Percentiles rank a stretch among this genome's conserved stretches.
These are phyloP conservation scores for Endoconidiophora laricicola DNA, from an alignment of 2,329 filamentous ascomycete genomes.

Conservation along the genomic window DNA sequence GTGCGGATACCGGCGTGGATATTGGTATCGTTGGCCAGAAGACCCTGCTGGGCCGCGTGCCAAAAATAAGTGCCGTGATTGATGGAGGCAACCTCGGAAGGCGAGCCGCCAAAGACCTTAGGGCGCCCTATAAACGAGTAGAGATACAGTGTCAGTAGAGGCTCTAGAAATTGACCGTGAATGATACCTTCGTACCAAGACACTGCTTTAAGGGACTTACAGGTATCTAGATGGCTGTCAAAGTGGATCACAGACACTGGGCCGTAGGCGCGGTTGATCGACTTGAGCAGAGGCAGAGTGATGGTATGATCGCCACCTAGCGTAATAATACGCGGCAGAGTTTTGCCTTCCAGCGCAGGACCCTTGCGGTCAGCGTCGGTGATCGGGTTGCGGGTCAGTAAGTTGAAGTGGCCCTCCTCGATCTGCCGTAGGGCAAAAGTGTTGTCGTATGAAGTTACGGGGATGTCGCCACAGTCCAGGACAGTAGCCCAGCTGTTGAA, in stretches of 20 bases:
- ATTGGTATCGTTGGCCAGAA: constrained; percentile 66
- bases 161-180: constrained; percentile 2
- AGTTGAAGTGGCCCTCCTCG: constrained; percentile 64
- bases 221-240: constrained; percentile 50
- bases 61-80: constrained; percentile 88
- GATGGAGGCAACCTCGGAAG: constrained; percentile 57
- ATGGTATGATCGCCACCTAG: constrained; percentile 50
- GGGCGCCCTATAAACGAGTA: constrained; percentile 44
- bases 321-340: constrained; percentile 66
- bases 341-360: constrained; percentile 55
- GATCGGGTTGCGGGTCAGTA: constrained; percentile 53
- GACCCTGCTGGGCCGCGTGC: constrained; percentile 61
- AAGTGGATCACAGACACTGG: constrained; percentile 46
- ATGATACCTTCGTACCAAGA: too few species aligned
- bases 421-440: constrained; percentile 68
- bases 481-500: constrained; percentile 70
- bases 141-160: not conserved
- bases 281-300: constrained; percentile 40
- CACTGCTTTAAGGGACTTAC: constrained; percentile 22
- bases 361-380: constrained; percentile 52
- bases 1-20: constrained; percentile 81
- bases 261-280: constrained; percentile 43
- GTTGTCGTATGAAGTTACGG: constrained; percentile 79
- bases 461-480: constrained; percentile 70
- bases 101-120: constrained; percentile 73